These are phyloP conservation scores for Casuarina glauca DNA, from an alignment of 306 rosid species.

Conservation along the genomic window DNA sequence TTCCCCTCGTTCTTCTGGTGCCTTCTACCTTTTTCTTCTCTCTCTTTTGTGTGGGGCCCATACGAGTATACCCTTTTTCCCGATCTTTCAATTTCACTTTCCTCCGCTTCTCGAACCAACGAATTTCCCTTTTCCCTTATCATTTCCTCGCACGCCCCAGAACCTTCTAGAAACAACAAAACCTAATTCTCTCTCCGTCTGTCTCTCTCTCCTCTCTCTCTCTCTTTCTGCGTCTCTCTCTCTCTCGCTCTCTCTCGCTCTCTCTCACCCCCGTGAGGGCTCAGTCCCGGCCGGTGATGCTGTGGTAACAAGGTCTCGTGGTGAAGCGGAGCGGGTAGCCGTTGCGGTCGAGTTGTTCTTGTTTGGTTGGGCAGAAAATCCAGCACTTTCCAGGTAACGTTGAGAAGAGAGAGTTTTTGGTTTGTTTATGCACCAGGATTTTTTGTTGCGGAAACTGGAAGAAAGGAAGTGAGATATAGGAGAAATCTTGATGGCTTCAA, in stretches of 20 bases:
- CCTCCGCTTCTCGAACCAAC: slow-evolving; percentile 61
- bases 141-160: slow-evolving; percentile 28
- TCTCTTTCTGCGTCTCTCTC: not conserved
- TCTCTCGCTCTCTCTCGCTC: not conserved
- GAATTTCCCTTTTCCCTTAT: slow-evolving; percentile 24
- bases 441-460: not conserved
- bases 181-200: slow-evolving; percentile 18
- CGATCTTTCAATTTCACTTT: not conserved
- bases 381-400: slow-evolving; percentile 28
- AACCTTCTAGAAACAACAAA: slow-evolving; percentile 83
- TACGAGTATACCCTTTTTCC: slow-evolving; percentile 1
- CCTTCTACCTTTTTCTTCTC: not conserved
- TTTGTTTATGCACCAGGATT: not conserved
- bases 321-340: too few species aligned
- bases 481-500: not conserved
- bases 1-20: too few species aligned
- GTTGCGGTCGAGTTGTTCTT: not conserved
- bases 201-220: slow-evolving; percentile 9
- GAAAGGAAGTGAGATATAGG: not conserved
- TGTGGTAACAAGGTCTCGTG: slow-evolving; percentile 6
- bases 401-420: not conserved
- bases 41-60: slow-evolving; percentile 40
- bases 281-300: not conserved
- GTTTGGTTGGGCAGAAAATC: slow-evolving; percentile 12
- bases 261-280: not conserved